Evolutionary conservation across 2,329 filamentous ascomycete genomes (phyloP).

Genomic region (Stagonosporopsis tanaceti): DNA sequence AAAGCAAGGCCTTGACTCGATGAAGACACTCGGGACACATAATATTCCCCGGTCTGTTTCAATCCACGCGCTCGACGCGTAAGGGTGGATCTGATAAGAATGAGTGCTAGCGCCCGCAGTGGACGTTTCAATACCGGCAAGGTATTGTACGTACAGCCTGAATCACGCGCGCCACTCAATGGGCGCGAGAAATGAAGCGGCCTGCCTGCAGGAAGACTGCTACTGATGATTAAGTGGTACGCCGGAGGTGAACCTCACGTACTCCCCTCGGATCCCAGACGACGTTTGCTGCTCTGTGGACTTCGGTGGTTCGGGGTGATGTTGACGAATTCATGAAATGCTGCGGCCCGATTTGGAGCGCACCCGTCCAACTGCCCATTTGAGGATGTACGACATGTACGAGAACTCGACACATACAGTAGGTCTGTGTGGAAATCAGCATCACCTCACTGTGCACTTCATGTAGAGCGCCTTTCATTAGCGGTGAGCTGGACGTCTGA

Average conservation of each 20-base stretch:
- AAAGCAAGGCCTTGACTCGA: neutral
- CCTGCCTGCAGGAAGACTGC: neutral
- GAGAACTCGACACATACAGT: neutral
- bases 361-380: neutral
- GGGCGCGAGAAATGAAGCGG: neutral
- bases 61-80: neutral
- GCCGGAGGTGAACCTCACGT: neutral
- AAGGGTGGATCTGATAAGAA: conserved; percentile 2
- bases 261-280: neutral
- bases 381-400: conserved; percentile 17
- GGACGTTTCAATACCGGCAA: conserved; percentile 3
- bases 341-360: conserved; percentile 2
- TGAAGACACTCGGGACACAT: neutral
- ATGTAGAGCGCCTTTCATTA: neutral
- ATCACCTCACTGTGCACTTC: neutral
- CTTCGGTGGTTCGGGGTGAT: neutral
- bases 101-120: conserved; percentile 12
- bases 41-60: neutral
- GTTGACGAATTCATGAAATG: neutral
- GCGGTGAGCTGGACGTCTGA: neutral
- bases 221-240: neutral
- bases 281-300: neutral
- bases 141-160: neutral
- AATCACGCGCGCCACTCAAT: neutral
- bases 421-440: neutral